A percentile compares a stretch with the other conserved stretches of the same genome.
Evolutionary conservation across 2,329 filamentous ascomycete genomes (phyloP).

Genomic region (Xylariales sp.): DNA sequence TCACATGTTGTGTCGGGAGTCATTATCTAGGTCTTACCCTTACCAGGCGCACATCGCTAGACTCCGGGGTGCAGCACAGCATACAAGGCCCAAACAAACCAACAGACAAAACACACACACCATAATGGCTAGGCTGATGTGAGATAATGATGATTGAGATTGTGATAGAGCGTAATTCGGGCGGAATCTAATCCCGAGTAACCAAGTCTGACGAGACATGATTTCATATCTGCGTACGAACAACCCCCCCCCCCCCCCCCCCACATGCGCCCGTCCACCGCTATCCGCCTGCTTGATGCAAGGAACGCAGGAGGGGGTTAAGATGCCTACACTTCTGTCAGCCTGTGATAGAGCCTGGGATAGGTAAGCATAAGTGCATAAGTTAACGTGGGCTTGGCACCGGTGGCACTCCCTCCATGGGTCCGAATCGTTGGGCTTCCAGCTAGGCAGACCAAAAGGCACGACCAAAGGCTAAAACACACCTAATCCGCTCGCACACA

Average conservation of each 20-base stretch:
- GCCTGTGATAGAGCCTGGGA: conserved; percentile 7
- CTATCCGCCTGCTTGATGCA: conserved; percentile 2
- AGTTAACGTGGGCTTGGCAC: conserved; percentile 18
- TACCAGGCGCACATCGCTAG: conserved; percentile 22
- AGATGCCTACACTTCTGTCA: conserved; percentile 10
- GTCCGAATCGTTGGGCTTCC: conserved; percentile 22
- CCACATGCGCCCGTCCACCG: conserved; percentile 2
- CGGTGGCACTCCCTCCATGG: neutral
- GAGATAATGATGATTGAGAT: conserved; percentile 6
- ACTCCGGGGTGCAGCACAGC: conserved; percentile 34
- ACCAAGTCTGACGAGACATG: conserved; percentile 1
- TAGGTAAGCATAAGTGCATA: conserved; percentile 11
- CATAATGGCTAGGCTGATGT: neutral
- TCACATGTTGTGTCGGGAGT: conserved; percentile 1
- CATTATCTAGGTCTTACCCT: conserved; percentile 26
- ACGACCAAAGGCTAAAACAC: conserved; percentile 2
- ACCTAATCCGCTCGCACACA: neutral
- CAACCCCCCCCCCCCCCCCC: conserved; percentile 11
- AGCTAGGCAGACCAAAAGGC: conserved; percentile 30
- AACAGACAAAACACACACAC: no score
- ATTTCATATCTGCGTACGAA: conserved; percentile 17
- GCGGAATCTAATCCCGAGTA: conserved; percentile 1
- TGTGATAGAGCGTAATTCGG: no score
- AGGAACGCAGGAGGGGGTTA: neutral
- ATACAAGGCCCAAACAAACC: neutral